Evolutionary conservation across 257 asterid genomes (phyloP).

Genomic region (Nicotiana benthamiana): DNA sequence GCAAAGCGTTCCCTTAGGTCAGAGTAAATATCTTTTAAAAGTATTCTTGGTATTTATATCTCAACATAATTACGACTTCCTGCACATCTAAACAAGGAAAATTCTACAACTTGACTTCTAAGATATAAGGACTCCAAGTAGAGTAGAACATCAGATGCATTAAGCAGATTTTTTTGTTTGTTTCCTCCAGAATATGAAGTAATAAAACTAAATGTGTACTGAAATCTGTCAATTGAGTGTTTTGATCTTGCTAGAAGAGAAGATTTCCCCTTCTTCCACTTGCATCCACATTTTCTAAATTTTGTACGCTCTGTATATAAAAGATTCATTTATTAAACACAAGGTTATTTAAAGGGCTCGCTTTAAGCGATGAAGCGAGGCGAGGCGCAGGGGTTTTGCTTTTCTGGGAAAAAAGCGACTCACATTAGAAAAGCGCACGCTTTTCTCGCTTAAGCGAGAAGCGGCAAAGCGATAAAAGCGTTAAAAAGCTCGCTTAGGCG

Average conservation of each 20-base stretch:
- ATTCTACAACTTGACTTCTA: neutral
- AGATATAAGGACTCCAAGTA: neutral
- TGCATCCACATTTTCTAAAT: neutral
- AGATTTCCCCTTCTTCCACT: neutral
- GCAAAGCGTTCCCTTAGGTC: constrained; percentile 85
- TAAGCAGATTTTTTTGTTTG: neutral
- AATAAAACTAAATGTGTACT: neutral
- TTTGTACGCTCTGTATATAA: neutral
- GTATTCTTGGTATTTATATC: neutral
- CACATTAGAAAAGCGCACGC: too few species aligned
- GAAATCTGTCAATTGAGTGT: neutral
- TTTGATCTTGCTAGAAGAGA: neutral
- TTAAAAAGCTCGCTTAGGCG: too few species aligned
- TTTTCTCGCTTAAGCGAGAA: too few species aligned
- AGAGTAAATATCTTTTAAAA: constrained; percentile 1
- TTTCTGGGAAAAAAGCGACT: too few species aligned
- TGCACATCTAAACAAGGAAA: neutral
- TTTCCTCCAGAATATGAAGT: too few species aligned
- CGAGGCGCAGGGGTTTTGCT: too few species aligned
- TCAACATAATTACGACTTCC: neutral
- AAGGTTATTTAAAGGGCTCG: too few species aligned
- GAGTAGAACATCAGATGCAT: neutral
- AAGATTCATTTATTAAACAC: neutral
- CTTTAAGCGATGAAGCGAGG: too few species aligned
- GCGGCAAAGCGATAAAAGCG: too few species aligned